phyloP scores from a whole-genome alignment of 2,329 filamentous ascomycete genomes.

The Aotearoamyces nothofagi region DNA sequence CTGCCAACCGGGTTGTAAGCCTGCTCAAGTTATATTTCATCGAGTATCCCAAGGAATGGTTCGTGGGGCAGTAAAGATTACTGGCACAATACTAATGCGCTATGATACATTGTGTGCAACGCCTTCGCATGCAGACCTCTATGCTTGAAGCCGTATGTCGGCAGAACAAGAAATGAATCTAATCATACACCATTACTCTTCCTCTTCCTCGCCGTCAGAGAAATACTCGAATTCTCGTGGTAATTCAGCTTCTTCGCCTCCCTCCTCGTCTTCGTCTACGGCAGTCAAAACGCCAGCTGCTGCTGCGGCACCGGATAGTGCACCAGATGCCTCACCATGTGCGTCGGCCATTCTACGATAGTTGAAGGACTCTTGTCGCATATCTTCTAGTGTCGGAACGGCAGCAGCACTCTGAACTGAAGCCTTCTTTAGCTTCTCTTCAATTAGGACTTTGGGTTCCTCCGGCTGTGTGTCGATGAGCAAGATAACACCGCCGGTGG shows the following conservation, averaged over 20 bases:
- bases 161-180: conserved; percentile 1
- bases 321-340: conserved; percentile 11
- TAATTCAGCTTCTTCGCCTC: conserved; percentile 53
- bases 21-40: too few species aligned
- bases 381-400: conserved; percentile 16
- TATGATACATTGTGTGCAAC: too few species aligned
- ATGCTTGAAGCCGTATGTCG: too few species aligned
- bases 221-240: conserved; percentile 69
- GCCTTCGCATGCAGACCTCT: too few species aligned
- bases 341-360: conserved; percentile 26
- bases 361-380: conserved; percentile 18
- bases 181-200: conserved; percentile 2
- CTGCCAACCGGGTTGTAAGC: too few species aligned
- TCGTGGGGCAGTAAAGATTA: too few species aligned
- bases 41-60: too few species aligned
- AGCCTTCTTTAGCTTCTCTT: conserved; percentile 83
- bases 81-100: too few species aligned
- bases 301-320: conserved; percentile 36
- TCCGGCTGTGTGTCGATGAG: conserved; percentile 70
- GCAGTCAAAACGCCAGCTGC: conserved; percentile 72
- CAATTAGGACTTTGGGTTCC: conserved; percentile 66
- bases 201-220: conserved; percentile 25
- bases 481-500: conserved; percentile 87
- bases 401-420: conserved; percentile 43
- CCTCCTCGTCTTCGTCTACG: conserved; percentile 72